These are phyloP conservation scores for Quercus berberidifolia DNA, from an alignment of 306 rosid species.

Conservation along the genomic window DNA sequence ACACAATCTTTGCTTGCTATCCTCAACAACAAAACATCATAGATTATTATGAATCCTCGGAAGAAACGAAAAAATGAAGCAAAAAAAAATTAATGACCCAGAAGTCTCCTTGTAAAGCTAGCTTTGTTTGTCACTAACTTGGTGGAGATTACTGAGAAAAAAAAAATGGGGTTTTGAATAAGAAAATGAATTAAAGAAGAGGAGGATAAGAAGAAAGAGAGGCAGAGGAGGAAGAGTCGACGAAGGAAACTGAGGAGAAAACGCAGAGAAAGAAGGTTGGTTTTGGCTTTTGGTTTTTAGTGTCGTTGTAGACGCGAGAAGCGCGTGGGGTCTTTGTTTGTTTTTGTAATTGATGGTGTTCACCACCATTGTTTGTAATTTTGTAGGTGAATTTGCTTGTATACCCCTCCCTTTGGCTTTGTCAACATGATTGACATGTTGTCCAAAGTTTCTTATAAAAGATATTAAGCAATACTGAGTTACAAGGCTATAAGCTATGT, in stretches of 20 bases:
- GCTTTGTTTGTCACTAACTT: not conserved
- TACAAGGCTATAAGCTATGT: too few species aligned
- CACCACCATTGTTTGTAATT: too few species aligned
- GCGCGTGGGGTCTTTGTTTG: too few species aligned
- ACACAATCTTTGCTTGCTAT: not conserved
- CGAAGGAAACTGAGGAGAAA: constrained; percentile 20
- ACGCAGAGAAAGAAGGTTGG: not conserved
- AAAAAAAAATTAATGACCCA: not conserved
- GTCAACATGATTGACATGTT: too few species aligned
- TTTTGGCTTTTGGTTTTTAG: too few species aligned
- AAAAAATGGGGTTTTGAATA: not conserved
- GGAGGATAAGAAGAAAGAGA: not conserved
- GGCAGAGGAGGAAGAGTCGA: not conserved
- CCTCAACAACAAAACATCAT: not conserved
- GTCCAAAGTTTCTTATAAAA: too few species aligned
- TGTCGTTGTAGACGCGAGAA: too few species aligned
- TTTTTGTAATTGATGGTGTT: too few species aligned
- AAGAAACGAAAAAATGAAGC: not conserved
- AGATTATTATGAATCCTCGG: not conserved
- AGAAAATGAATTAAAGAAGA: not conserved
- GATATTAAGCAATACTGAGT: too few species aligned
- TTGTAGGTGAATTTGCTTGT: too few species aligned
- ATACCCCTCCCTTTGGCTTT: too few species aligned
- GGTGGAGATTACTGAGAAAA: not conserved
- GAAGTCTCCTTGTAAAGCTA: not conserved